Evolutionary conservation across 2,329 filamentous ascomycete genomes (phyloP).

Genomic region (Tolypocladium endophyticum): DNA sequence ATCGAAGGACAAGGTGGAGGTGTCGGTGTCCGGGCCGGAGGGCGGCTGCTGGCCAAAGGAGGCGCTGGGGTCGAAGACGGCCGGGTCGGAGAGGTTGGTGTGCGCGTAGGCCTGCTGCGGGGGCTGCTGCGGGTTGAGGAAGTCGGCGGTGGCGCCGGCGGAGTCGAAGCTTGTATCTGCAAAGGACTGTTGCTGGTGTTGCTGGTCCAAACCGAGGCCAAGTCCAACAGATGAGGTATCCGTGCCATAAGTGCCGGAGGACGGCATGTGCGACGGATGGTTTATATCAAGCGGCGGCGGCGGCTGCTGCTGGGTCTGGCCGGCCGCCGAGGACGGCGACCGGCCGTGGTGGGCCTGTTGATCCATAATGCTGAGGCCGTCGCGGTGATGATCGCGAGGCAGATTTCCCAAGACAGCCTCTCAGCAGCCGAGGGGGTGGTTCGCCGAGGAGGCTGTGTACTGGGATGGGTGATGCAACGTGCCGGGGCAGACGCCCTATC

Average conservation of each 20-base stretch:
- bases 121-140: constrained; percentile 37
- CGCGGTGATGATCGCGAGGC: constrained; percentile 22
- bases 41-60: constrained; percentile 33
- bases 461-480: constrained; percentile 10
- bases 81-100: constrained; percentile 22
- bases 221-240: constrained; percentile 40
- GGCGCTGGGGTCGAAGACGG: constrained; percentile 30
- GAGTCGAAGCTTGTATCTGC: constrained; percentile 28
- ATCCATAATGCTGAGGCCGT: constrained; percentile 25
- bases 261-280: constrained; percentile 50
- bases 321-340: constrained; percentile 41
- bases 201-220: constrained; percentile 47
- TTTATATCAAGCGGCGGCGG: constrained; percentile 54
- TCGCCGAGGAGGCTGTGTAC: constrained; percentile 12
- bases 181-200: constrained; percentile 25
- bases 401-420: constrained; percentile 35
- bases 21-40: constrained; percentile 18
- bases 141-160: constrained; percentile 36
- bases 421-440: constrained; percentile 27
- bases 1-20: constrained; percentile 29
- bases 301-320: constrained; percentile 30
- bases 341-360: constrained; percentile 38
- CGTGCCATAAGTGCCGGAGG: constrained; percentile 42
- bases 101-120: constrained; percentile 18
- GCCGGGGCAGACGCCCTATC: constrained; percentile 6